Base-by-base conservation (phyloP, 1,139 yeast species). In the Debaryomyces sp. region DNA sequence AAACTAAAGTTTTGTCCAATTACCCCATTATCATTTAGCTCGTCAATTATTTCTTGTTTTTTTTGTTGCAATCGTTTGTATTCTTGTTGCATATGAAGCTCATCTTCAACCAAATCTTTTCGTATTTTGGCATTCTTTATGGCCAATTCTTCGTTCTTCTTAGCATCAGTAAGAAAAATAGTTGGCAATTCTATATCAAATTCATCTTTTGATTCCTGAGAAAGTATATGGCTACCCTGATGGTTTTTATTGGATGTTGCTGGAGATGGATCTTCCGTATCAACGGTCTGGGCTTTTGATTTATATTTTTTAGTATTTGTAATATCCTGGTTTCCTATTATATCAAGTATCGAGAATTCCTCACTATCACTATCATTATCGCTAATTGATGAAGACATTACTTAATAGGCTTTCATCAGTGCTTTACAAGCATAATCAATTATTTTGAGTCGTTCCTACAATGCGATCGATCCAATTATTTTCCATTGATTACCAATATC, bases 101-200 rank as follows among this genome's bases (percentile, higher is more conserved):
- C 61, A 34, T 65, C 67, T 22, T 54, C 50, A 2, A 17, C 47
- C 18, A 66, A 51, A 18, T 55, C 59, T 8, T 49, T 44, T 9
- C 60, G 54, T 7, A 68, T 57, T 41, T 60, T 48, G 4, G 45
- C 41, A 43, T 60, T 58, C 21, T 54, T 53, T 26, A 50, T 49
- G 23, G 58, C 54, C 12, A 68, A 49, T 45, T 56, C 52, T 26
- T 59, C 62, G 48, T 70, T 66, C 38, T 54, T 55, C 24, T 54
- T 56, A 15, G 68, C 75, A 40, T 65, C 67, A 8, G 56, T 56
- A 38, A 56, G 57, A 46, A 70, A 70, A 2, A 70, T 56, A 30
- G 61, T 36, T 2, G 73, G 73, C 21, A 71, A 45, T 12, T 48
- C 48, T 18, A 66, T 43, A 9, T 56, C 54, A 45, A 66, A 60